Evolutionary conservation across 257 asterid species (phyloP).

Genomic region (Nicotiana knightiana): DNA sequence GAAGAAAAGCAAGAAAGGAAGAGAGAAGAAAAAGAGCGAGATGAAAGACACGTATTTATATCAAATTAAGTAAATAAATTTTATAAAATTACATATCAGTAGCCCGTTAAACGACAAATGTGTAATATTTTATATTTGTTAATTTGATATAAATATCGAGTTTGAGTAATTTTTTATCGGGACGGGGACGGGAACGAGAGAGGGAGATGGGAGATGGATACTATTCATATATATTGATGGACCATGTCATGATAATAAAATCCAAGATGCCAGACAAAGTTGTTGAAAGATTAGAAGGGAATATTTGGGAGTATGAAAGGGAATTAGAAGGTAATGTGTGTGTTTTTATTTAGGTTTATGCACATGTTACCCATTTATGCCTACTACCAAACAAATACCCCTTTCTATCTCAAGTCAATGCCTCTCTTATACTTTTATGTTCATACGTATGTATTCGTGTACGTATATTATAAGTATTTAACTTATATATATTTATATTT

Average conservation of each 20-base stretch:
- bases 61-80: no score
- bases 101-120: no score
- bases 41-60: no score
- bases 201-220: constrained; percentile 15
- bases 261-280: constrained; percentile 73
- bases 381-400: constrained; percentile 49
- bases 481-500: background rate
- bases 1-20: no score
- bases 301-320: constrained; percentile 78
- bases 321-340: constrained; percentile 82
- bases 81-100: no score
- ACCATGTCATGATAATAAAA: constrained; percentile 52
- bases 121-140: no score
- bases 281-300: constrained; percentile 72
- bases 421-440: constrained; percentile 30
- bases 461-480: background rate
- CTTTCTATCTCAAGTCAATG: constrained; percentile 45
- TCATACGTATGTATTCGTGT: constrained; percentile 21
- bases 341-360: constrained; percentile 32
- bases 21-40: no score
- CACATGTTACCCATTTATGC: constrained; percentile 31
- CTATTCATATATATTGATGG: constrained; percentile 9
- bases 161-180: background rate
- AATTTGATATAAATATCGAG: no score
- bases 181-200: constrained; percentile 3